Conservation (phyloP, 2,329 filamentous ascomycete species). For the Fusarium illudens region DNA sequence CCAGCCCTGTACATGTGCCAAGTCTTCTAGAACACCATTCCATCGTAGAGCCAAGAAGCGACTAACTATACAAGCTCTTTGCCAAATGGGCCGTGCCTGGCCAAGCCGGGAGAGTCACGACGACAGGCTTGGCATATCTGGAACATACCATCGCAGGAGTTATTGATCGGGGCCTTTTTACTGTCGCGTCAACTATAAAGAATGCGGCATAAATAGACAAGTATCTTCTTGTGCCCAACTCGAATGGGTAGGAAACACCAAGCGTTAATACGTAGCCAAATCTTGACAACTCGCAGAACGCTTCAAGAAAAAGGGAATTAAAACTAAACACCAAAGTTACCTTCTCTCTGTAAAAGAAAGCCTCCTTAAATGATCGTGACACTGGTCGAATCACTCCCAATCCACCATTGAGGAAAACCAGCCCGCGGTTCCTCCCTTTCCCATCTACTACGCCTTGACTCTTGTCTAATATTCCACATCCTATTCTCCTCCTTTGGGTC, state of each 20-base stretch:
- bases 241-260: too few relatives aligned
- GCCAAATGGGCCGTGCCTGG: not conserved
- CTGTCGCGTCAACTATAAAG: too few relatives aligned
- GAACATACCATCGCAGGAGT: not conserved
- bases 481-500: not conserved
- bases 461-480: not conserved
- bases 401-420: not conserved
- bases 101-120: not conserved
- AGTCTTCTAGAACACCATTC: not conserved
- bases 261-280: too few relatives aligned
- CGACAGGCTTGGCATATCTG: not conserved
- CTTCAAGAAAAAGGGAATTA: too few relatives aligned
- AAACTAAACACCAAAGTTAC: too few relatives aligned
- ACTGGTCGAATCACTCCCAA: not conserved
- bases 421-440: not conserved
- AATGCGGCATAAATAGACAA: too few relatives aligned
- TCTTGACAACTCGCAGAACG: too few relatives aligned
- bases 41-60: not conserved
- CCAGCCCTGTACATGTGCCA: not conserved
- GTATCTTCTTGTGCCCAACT: too few relatives aligned
- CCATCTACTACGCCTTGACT: slow-evolving; percentile 4
- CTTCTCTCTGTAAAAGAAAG: too few relatives aligned
- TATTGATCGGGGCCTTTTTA: not conserved
- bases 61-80: not conserved
- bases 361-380: not conserved